Conservation (phyloP, 768 basidiomycete species). For the Bullera alba region DNA sequence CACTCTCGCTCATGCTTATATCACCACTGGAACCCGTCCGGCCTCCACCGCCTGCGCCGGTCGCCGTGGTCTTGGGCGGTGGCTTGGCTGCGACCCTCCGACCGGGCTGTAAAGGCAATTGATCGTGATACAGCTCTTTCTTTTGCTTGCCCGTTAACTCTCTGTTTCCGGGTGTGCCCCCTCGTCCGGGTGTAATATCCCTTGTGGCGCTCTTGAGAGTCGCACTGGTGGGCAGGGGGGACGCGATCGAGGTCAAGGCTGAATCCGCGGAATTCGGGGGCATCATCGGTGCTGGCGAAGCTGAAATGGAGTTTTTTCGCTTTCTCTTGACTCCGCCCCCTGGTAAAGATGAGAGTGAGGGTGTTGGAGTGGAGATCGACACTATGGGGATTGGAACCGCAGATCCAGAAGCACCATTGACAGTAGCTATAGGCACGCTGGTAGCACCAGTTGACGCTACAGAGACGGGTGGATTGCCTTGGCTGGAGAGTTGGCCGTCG, state of each 20-base stretch:
- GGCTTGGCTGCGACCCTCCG: slow-evolving; percentile 45
- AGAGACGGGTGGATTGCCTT: neutral
- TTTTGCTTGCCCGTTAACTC: slow-evolving; percentile 24
- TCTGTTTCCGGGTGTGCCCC: slow-evolving; percentile 12
- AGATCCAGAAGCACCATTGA: neutral
- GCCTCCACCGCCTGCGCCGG: neutral
- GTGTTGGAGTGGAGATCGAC: neutral
- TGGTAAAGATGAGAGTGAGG: too few species aligned
- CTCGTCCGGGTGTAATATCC: neutral
- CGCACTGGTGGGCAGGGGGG: neutral
- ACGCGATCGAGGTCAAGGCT: slow-evolving; percentile 5
- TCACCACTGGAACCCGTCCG: too few species aligned
- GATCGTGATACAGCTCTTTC: slow-evolving; percentile 38
- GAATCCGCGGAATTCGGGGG: slow-evolving; percentile 2
- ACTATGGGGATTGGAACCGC: neutral
- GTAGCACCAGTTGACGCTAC: neutral
- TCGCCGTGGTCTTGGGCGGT: slow-evolving; percentile 12
- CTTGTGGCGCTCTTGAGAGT: neutral
- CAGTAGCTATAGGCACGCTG: neutral
- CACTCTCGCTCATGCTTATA: slow-evolving; percentile 1
- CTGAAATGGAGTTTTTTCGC: slow-evolving; percentile 9
- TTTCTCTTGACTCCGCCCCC: too few species aligned
- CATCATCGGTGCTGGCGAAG: slow-evolving; percentile 4
- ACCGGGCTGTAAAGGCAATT: slow-evolving; percentile 46
- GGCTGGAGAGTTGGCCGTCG: neutral